Base-by-base conservation (phyloP, 2,329 filamentous ascomycete species). In the Achaetomium macrosporum region DNA sequence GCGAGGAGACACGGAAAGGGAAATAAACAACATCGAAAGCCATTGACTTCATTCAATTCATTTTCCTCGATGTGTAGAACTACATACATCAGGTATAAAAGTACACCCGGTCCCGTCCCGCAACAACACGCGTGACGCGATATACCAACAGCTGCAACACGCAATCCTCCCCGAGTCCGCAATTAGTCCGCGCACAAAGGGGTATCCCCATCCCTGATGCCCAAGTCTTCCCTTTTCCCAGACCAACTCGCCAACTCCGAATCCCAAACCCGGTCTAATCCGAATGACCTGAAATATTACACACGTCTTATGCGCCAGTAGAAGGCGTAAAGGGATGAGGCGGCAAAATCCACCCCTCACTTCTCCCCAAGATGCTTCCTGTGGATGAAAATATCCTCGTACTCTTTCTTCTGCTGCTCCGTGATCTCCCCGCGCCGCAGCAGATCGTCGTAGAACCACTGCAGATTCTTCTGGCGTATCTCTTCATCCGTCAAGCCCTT, bases 381-480 rank as follows among this genome's bases (percentile, higher is more conserved):
- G 13, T 50, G 42, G 16, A 56, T 42, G 17, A 59, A 55, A 30
- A 35, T 47, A 10, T 53, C 53, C 33, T 58, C 51, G 41, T 51
- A 45, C 16, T 55, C 19, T 47, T 40, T 55, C 47, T 44, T 54
- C 49, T 57, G n/a, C 45, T 54, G 51, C 20, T 36, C 49, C 9
- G 41, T 55, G 5, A 62, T 52, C 29, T 35, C 41, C 1, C 60
- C 59, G 16, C 50, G 45, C 42, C 49, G 44, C 31, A 53, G 16
- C 13, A 19, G 9, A 17, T 54, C 51, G 2, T 61, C 55, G n/a
- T 39, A 48, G 42, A 50, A 58, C 60, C 60, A 62, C 42, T 49
- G 19, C 44, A 62, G 17, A 33, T 55, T 58, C 44, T 47, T 52
- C 8, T 29, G 39, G 6, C 56, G 41, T 8, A 47, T 44, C 36